Conservation (phyloP, 768 basidiomycete genomes). For the Porpolomopsis calyptriformis region DNA sequence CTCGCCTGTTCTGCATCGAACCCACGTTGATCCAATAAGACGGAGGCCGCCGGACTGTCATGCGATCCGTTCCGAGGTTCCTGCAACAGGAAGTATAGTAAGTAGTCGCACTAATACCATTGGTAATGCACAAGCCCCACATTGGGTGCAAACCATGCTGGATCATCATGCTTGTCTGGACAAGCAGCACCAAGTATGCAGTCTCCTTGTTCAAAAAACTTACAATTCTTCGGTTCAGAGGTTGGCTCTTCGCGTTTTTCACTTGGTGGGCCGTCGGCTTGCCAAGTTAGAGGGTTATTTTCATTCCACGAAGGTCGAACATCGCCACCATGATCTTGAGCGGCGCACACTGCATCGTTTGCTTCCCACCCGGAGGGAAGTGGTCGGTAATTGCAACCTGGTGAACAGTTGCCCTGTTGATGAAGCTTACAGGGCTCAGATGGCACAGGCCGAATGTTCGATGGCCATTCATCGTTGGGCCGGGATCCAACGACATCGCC, state of each 20-base stretch:
- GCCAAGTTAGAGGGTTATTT: background rate
- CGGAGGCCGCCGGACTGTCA: background rate
- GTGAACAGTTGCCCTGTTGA: too few species aligned
- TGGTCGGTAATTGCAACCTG: too few species aligned
- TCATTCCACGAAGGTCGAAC: background rate
- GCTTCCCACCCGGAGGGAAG: too few species aligned
- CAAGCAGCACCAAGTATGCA: constrained; percentile 4
- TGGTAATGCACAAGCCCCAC: background rate
- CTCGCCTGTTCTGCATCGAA: background rate
- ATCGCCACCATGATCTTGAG: background rate
- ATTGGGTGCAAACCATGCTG: constrained; percentile 2
- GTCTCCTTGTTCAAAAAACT: constrained; percentile 2
- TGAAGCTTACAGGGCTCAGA: too few species aligned
- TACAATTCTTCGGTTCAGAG: background rate
- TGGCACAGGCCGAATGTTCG: background rate
- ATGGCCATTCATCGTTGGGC: background rate
- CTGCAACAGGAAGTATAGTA: background rate
- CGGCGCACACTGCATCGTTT: too few species aligned
- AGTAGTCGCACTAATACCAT: background rate
- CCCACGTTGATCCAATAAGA: background rate
- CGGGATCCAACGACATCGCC: background rate
- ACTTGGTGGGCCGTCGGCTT: background rate
- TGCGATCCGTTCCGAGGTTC: background rate
- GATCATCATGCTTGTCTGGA: background rate
- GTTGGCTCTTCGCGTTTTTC: background rate